Evolutionary conservation across 2,329 filamentous ascomycete species (phyloP).

Genomic region (Cladosporium austrohemisphaericum): DNA sequence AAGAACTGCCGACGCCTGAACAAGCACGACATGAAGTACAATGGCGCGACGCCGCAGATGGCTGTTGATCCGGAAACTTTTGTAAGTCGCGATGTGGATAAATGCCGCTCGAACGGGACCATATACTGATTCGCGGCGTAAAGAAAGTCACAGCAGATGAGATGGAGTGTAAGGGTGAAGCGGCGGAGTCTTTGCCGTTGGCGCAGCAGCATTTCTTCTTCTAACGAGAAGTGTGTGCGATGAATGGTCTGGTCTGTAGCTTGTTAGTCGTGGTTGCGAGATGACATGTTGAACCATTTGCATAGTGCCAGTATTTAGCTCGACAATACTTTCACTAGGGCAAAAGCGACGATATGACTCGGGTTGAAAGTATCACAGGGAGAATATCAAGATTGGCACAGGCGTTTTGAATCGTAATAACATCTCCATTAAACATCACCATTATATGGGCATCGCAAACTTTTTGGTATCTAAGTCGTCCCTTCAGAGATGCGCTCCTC

Average conservation of each 20-base stretch:
- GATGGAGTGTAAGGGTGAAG: constrained; percentile 65
- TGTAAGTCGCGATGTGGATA: constrained; percentile 34
- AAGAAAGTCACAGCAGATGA: constrained; percentile 74
- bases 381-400: too few relatives aligned
- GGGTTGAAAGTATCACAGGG: too few relatives aligned
- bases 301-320: too few relatives aligned
- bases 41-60: constrained; percentile 77
- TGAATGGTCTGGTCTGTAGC: too few relatives aligned
- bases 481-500: constrained; percentile 11
- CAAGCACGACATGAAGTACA: constrained; percentile 87
- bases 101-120: background rate
- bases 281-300: too few relatives aligned
- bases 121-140: background rate
- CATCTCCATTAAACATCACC: constrained; percentile 3
- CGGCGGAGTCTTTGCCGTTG: constrained; percentile 66
- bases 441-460: background rate
- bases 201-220: constrained; percentile 74
- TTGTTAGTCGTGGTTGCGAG: too few relatives aligned
- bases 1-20: constrained; percentile 68
- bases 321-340: too few relatives aligned
- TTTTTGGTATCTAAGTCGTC: background rate
- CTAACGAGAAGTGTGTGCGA: too few relatives aligned
- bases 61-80: constrained; percentile 85
- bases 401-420: too few relatives aligned
- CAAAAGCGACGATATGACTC: too few relatives aligned